Evolutionary conservation across 2,329 filamentous ascomycete species (phyloP), one percentile per base, ranked within the genome.

Genomic region (Penicillium sp.): DNA sequence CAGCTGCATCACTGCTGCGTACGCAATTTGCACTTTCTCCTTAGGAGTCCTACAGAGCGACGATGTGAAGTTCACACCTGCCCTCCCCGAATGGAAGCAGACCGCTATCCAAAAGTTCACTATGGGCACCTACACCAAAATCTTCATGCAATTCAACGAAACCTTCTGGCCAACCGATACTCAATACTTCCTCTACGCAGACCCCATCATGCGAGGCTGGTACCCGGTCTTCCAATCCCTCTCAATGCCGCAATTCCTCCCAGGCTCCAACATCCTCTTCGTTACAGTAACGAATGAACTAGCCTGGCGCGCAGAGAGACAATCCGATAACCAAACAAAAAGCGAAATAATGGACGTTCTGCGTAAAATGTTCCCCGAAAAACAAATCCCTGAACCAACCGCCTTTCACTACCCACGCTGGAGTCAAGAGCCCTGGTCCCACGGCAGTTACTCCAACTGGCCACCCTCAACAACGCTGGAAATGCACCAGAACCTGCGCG

Each of bases 101-200:
- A 78, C 77, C 2, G 82, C 84, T 0, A 86, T 89, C 46, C 78
- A 82, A 2, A 83, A 80, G 27, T 88, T 88, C 65, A 75, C 78
- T 54, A 88, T 89, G 82, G 86, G 83, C 7, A 88, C 85, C 0
- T 90, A 89, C 70, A 89, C 85, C 46, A 90, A 90, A 65, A 82
- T 89, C 55, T 89, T 89, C 70, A 72, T 87, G 55, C 86, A 88
- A 55, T 89, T 89, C 69, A 73, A 84, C 54, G 75, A 84, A 48
- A 81, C 83, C 0, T 90, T 89, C 68, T 89, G 86, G 85, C 77
- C 78, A 59, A 63, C 70, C 0, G 70, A 78, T 33, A 80, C 76
- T 1, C 78, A 84, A 49, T 84, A 77, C 59, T 75, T 80, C 56
- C 71, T 83, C n/a, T 83, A 82, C 55, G 79, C 80, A 0, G 72